Evolutionary conservation across 345 rosid species (phyloP), one percentile per base, ranked within the genome.

Genomic region (Trapa incisa): DNA sequence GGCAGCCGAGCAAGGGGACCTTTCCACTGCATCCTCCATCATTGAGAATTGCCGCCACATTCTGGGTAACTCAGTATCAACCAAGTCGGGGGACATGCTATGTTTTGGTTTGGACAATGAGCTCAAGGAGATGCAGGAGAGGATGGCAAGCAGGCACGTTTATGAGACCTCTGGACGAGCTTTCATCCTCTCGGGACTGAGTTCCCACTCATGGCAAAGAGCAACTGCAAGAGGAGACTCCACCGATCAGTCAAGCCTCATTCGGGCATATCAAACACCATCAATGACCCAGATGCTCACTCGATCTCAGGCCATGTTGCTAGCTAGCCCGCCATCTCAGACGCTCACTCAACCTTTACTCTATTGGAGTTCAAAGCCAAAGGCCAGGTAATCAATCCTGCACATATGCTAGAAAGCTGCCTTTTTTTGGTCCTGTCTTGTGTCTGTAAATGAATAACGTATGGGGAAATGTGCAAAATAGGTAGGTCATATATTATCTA

Each of bases 181-280:
- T 45, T 94, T 89, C 66, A 87, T 94, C 65, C 92, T 94, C 17
- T 94, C 99, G 0, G 99, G 99, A 63, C 89, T 94, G 64, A 94
- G 97, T 77, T 94, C 99, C 9, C 97, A 94, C 68, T 94, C 96
- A 7, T 91, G 99, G 99, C 99, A 94, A 78, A 83, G 99, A 81
- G 97, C 99, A 43, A 91, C 97, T 14, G 78, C 96, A 15, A 91
- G 99, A 81, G 97, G 99, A 37, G 96, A 91, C 79, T 91, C 96
- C 66, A 84, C 89, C 2, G 96, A 89, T 2, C 82, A 91, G 62
- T 91, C 89, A 15, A 95, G 96, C 77, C 80, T 95, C 65, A 75
- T 87, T 37, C 96, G 86, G 50, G 77, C 93, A 36, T 91, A 94
- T 68, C 96, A 87, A 69, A 91, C 99, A 11, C 99, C 93, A 37